A percentile compares a stretch with the other conserved stretches of the same genome.
phyloP scores from a whole-genome alignment of 768 basidiomycete genomes.

The Boletus huronensis region DNA sequence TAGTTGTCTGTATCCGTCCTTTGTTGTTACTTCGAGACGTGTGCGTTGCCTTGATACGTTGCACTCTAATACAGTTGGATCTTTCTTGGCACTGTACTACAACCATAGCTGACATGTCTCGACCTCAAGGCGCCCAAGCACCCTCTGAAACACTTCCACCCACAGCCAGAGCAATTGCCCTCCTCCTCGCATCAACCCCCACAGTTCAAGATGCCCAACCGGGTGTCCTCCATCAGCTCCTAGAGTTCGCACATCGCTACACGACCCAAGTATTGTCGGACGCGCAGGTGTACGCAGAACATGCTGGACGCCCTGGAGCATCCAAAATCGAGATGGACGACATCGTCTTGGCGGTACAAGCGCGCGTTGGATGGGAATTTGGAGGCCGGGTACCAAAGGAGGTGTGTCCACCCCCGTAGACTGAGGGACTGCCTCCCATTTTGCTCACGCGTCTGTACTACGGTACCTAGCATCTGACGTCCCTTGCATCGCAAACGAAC shows the following conservation, averaged over 20 bases:
- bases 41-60: background rate
- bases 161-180: slow-evolving; percentile 80
- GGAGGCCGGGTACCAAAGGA: slow-evolving; percentile 87
- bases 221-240: slow-evolving; percentile 79
- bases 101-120: slow-evolving; percentile 35
- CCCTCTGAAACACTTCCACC: slow-evolving; percentile 68
- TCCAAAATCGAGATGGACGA: slow-evolving; percentile 80
- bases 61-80: slow-evolving; percentile 11
- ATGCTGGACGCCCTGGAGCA: slow-evolving; percentile 64
- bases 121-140: slow-evolving; percentile 30
- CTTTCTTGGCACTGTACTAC: background rate
- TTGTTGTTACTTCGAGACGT: background rate
- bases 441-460: background rate
- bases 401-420: slow-evolving; percentile 40
- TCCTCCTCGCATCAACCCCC: slow-evolving; percentile 79
- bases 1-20: slow-evolving; percentile 7
- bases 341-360: slow-evolving; percentile 76
- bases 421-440: background rate
- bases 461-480: slow-evolving; percentile 59
- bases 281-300: slow-evolving; percentile 84
- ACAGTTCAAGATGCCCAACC: slow-evolving; percentile 85
- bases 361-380: slow-evolving; percentile 90
- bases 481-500: slow-evolving; percentile 81
- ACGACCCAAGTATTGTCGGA: slow-evolving; percentile 80
- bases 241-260: slow-evolving; percentile 84